Percentiles rank a stretch among this genome's conserved stretches.
Conservation (phyloP, 805 yeast genomes). For the Millerozyma miso region DNA sequence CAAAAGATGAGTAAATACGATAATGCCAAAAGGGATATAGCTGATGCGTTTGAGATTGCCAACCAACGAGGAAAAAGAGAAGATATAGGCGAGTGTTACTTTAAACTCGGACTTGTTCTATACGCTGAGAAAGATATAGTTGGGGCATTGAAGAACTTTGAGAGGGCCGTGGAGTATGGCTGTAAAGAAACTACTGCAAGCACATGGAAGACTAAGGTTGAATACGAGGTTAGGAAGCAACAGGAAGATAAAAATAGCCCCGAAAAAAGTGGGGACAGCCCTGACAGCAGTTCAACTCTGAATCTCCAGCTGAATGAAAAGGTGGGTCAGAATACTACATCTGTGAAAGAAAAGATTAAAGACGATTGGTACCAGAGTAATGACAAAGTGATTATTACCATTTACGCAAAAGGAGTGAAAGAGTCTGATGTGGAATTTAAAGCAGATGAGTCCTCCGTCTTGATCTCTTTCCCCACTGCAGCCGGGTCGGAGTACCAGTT, state of each 20-base stretch:
- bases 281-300: neutral
- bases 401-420: constrained; percentile 67
- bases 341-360: constrained; percentile 31
- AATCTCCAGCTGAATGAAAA: constrained; percentile 18
- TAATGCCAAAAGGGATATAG: constrained; percentile 43
- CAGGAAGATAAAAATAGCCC: constrained; percentile 11
- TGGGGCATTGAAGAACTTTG: constrained; percentile 39
- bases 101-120: constrained; percentile 43
- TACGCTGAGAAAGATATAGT: constrained; percentile 40
- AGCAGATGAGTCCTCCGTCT: constrained; percentile 39
- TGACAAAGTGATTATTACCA: constrained; percentile 54
- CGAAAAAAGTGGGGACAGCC: constrained; percentile 2
- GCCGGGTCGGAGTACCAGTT: constrained; percentile 55
- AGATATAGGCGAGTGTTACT: constrained; percentile 46
- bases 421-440: constrained; percentile 32
- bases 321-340: constrained; percentile 31
- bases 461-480: constrained; percentile 45
- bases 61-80: constrained; percentile 41
- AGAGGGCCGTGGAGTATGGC: constrained; percentile 38
- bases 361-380: constrained; percentile 61
- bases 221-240: constrained; percentile 24
- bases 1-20: constrained; percentile 46
- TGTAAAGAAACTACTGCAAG: constrained; percentile 44
- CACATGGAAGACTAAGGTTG: constrained; percentile 44
- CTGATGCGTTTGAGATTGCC: constrained; percentile 44